A percentile compares a stretch with the other conserved stretches of the same genome.
Conservation (phyloP, 352 stramenopile species). For the Globisporangium cystogenes region DNA sequence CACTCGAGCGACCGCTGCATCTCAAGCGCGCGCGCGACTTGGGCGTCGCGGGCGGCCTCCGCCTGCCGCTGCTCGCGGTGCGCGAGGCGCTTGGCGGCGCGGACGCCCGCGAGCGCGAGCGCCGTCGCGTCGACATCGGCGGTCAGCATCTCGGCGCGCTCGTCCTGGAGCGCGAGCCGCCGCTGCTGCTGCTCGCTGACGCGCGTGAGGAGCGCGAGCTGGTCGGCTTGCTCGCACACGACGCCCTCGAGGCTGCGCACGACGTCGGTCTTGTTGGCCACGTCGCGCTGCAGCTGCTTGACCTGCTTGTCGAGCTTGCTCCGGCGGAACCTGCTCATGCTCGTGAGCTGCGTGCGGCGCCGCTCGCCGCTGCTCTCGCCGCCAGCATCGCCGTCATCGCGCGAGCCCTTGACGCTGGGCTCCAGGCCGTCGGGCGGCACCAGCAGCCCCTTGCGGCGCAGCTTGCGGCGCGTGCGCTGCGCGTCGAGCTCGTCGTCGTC, state of each 20-base stretch:
- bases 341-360: slow-evolving; percentile 25
- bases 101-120: slow-evolving; percentile 17
- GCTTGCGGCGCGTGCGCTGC: slow-evolving; percentile 13
- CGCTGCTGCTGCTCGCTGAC: slow-evolving; percentile 35
- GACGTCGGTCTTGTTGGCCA: slow-evolving; percentile 35
- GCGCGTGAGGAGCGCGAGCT: slow-evolving; percentile 33
- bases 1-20: slow-evolving; percentile 31
- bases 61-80: slow-evolving; percentile 25
- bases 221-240: slow-evolving; percentile 47
- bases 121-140: slow-evolving; percentile 40
- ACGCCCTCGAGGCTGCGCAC: slow-evolving; percentile 45
- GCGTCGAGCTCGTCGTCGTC: slow-evolving; percentile 43
- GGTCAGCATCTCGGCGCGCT: slow-evolving; percentile 43
- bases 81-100: slow-evolving; percentile 13
- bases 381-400: slow-evolving; percentile 4
- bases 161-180: slow-evolving; percentile 20
- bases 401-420: too few relatives aligned
- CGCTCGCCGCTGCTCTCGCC: not conserved
- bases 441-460: slow-evolving; percentile 13
- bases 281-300: slow-evolving; percentile 49
- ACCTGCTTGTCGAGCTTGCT: slow-evolving; percentile 63
- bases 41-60: slow-evolving; percentile 37
- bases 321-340: slow-evolving; percentile 62
- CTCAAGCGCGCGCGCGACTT: slow-evolving; percentile 39
- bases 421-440: slow-evolving; percentile 2